These are phyloP conservation scores for Beauveria medogensis DNA, from an alignment of 2,329 filamentous ascomycete genomes.

Conservation along the genomic window DNA sequence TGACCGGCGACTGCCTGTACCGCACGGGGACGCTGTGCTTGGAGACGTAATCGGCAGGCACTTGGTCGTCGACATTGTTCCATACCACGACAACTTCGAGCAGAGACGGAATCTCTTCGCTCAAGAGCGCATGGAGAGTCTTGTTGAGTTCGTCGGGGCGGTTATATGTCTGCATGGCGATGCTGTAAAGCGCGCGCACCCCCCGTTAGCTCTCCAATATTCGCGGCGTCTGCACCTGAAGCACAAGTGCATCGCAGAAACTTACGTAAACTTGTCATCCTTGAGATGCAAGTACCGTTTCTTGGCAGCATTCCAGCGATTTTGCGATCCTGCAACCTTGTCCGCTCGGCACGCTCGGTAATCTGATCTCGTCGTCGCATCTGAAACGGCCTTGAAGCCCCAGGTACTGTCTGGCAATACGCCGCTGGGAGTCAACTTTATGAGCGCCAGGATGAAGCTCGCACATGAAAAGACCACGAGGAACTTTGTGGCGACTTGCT, in stretches of 20 bases:
- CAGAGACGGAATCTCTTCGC: constrained; percentile 26
- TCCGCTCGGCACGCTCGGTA: neutral
- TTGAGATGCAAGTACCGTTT: neutral
- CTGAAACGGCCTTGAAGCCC: neutral
- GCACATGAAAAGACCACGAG: constrained; percentile 16
- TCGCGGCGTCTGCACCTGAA: neutral
- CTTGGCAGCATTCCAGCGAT: neutral
- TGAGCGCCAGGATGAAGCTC: constrained; percentile 24
- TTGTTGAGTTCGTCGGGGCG: constrained; percentile 17
- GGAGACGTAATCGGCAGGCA: constrained; percentile 23
- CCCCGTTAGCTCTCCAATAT: neutral
- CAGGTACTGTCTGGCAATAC: neutral
- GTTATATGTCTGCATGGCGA: neutral
- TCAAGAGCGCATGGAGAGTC: constrained; percentile 22
- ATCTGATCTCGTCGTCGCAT: neutral
- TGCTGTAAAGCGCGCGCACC: neutral
- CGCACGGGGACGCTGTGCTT: constrained; percentile 24
- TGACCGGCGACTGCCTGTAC: constrained; percentile 23
- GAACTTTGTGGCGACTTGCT: constrained; percentile 31
- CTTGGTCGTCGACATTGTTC: constrained; percentile 26
- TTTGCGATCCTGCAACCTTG: neutral
- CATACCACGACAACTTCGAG: constrained; percentile 30
- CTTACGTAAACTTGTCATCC: neutral
- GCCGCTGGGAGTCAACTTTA: constrained; percentile 38
- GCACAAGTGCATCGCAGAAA: neutral